phyloP scores from a whole-genome alignment of 331 rosid genomes.

The Cydonia oblonga region DNA sequence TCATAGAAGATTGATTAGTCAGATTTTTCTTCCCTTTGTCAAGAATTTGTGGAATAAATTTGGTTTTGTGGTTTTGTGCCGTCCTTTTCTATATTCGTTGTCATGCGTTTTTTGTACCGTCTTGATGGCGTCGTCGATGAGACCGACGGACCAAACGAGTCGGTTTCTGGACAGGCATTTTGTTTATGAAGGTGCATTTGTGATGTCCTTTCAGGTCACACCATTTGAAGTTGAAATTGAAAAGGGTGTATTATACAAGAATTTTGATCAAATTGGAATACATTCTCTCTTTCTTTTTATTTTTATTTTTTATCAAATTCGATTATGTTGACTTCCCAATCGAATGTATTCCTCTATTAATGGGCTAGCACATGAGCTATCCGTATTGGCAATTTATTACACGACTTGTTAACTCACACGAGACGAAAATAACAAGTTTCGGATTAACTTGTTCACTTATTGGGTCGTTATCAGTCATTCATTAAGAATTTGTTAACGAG shows the following conservation, averaged over 20 bases:
- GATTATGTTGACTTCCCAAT: not conserved
- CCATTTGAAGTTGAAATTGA: not conserved
- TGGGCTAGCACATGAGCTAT: not conserved
- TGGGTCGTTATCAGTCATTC: accelerated
- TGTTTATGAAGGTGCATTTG: not conserved
- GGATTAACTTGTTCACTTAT: no score
- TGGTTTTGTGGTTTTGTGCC: constrained; percentile 13
- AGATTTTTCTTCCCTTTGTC: constrained; percentile 3
- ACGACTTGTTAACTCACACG: no score
- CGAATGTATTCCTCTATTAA: not conserved
- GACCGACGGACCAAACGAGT: not conserved
- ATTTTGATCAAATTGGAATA: not conserved
- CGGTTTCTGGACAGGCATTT: not conserved
- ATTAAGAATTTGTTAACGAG: no score
- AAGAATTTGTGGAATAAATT: constrained; percentile 19
- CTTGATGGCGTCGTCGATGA: not conserved
- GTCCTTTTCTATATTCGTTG: not conserved
- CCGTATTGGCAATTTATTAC: no score
- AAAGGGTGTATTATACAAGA: not conserved
- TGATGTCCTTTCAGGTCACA: not conserved
- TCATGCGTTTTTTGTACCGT: not conserved
- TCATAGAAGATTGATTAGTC: constrained; percentile 20
- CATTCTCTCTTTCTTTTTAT: no score
- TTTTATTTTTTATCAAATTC: no score
- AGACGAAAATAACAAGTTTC: no score